A percentile compares a stretch with the other conserved stretches of the same genome.
Conservation (phyloP, 1,284 basidiomycete genomes). For the Austropuccinia psidii region DNA sequence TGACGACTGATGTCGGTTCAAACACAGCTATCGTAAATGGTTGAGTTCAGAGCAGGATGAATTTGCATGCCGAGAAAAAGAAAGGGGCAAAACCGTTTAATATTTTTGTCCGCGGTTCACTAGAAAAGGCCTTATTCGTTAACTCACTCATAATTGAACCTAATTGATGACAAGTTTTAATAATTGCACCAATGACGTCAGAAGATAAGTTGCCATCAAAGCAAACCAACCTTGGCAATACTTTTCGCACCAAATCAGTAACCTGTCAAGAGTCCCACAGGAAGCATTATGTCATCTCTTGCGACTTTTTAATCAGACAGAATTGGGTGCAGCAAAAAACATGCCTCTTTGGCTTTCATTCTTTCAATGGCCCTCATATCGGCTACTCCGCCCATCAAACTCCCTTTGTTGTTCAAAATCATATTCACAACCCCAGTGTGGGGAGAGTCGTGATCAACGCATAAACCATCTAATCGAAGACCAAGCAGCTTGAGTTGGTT, state of each 20-base stretch:
- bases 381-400: conserved; percentile 73
- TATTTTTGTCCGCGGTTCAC: conserved; percentile 25
- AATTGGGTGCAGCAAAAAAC: conserved; percentile 35
- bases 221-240: conserved; percentile 58
- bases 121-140: background rate
- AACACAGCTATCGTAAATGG: conserved; percentile 47
- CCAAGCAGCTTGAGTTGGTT: background rate
- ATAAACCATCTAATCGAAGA: conserved; percentile 12
- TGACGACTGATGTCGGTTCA: conserved; percentile 77
- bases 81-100: too few species aligned
- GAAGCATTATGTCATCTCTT: conserved; percentile 11
- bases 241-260: conserved; percentile 51
- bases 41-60: too few species aligned
- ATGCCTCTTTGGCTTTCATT: conserved; percentile 50
- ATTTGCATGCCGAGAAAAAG: too few species aligned
- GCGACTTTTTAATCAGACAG: background rate
- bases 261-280: conserved; percentile 45
- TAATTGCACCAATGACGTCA: conserved; percentile 54
- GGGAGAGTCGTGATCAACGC: background rate
- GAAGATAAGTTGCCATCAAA: conserved; percentile 73
- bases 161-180: conserved; percentile 46
- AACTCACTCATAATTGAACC: background rate
- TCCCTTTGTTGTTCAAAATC: conserved; percentile 64
- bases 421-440: conserved; percentile 62
- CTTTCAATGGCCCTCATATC: conserved; percentile 72